Base-by-base conservation (phyloP, 495 filamentous ascomycete genomes). In the Pseudomonodictys pantanalensis region DNA sequence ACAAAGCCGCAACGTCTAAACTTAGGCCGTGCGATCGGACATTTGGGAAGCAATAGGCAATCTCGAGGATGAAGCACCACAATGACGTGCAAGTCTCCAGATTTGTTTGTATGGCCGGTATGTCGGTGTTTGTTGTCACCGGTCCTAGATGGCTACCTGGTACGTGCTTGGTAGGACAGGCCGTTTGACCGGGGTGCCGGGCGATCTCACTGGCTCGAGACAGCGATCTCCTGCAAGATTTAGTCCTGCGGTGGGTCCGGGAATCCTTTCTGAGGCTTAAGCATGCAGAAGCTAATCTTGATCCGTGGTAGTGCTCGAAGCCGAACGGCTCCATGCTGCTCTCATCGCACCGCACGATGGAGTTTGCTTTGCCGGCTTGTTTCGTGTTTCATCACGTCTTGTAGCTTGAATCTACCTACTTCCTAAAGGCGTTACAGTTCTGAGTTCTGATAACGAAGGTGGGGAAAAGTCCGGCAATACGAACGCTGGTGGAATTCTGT, bases 161-260 rank as follows among this genome's bases (percentile, higher is more conserved):
- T n/a, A n/a, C 28, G 48, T 39, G 30, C 51, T 43, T 33, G 41
- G 7, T 55, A 42, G 18, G 48, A 24, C 38, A 41, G 18, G 44
- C 29, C 4, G 43, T 32, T 26, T 8, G 2, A 25, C 29, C 12
- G 29, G 2, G 44, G 32, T 33, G 18, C 8, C 22, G 48, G 26
- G 18, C 12, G 20, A 12, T 51, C 35, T 55, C 24, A 62, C 43
- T 62, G 51, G 58, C 48, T 49, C 3, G 15, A 30, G 2, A 20
- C 9, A 12, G 9, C 5, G 26, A 42, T 11, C 51, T 62, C 42
- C 58, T 56, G 58, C 58, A 62, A 29, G 4, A 22, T 53, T 47
- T 49, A 53, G 49, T 35, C 25, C 17, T 33, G 48, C 41, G 18
- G 39, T 47, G 42, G 42, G 44, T 18, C 23, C 23, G 26, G 44